Evolutionary conservation across 305 asterid species (phyloP), one percentile per base, ranked within the genome.

Genomic region (Rubia occidens): DNA sequence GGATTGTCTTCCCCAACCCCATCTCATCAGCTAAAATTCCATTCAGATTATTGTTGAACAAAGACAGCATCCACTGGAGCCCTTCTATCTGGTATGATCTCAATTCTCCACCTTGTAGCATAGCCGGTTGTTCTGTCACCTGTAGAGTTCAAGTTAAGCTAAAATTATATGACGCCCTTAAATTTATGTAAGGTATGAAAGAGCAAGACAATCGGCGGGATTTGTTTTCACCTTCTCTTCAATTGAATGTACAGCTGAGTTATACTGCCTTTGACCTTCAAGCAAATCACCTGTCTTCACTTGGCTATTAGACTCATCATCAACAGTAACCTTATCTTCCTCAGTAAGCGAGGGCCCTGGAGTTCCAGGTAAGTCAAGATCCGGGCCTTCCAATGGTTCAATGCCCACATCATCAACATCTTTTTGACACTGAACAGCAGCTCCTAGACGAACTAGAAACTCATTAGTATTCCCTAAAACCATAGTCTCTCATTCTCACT

Each of bases 11-110:
- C 54, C 97, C 99, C 78, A 95, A 79, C 67, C 99, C 99, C 99
- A 95, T 91, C 83, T 95, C 99, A 84, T 95, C 99, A 14, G 99
- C 99, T 75, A 95, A 82, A 79, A 95, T 95, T 72, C 99, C 99
- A 78, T 95, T 95, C 56, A 95, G 84, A 77, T 95, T 95, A 83
- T 95, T 95, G 81, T 95, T 95, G 84, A 89, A 95, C 84, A 95
- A 80, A 4, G 99, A 95, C 72, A 95, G 74, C 99, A 95, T 95
- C 99, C 99, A 95, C 29, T 95, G 99, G 73, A 95, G 99, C 76
- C 99, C 99, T 87, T 95, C 99, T 67, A 95, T 35, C 77, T 95
- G 99, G 83, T 95, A 91, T 11, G 84, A 56, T 71, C 99, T 88
- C 71, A 95, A 81, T 81, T 91, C 99, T 76, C 99, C 99, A 76